phyloP scores from a whole-genome alignment of 495 filamentous ascomycete species.

The Penicillium roqueforti region DNA sequence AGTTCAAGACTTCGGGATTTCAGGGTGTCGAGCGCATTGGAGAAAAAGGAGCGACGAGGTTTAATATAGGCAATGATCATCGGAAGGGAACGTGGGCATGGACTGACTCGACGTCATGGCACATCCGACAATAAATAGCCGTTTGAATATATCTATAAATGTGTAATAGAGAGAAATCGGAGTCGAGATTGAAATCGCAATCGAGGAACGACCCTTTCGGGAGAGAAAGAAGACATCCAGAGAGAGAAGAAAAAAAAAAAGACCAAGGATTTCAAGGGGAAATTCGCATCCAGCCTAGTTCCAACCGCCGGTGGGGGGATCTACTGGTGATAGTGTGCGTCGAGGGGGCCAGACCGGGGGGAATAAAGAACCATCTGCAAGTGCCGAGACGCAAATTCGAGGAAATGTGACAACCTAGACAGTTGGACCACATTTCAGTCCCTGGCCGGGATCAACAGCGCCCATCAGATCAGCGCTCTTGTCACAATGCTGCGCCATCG shows the following conservation, averaged over 20 bases:
- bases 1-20: neutral
- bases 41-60: constrained; percentile 19
- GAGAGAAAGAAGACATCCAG: constrained; percentile 1
- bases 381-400: neutral
- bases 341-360: neutral
- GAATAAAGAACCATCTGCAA: too few species aligned
- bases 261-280: constrained; percentile 11
- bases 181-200: neutral
- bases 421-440: constrained; percentile 33
- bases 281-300: constrained; percentile 11
- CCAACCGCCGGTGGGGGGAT: constrained; percentile 14
- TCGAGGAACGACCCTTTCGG: constrained; percentile 8
- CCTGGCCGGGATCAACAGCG: constrained; percentile 33
- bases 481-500: constrained; percentile 65
- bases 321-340: constrained; percentile 5
- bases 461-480: constrained; percentile 43
- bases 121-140: neutral
- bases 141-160: neutral
- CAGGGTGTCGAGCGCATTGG: constrained; percentile 7
- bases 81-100: constrained; percentile 22
- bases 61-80: constrained; percentile 25
- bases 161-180: neutral
- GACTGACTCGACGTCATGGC: constrained; percentile 17
- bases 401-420: neutral
- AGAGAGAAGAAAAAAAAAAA: constrained; percentile 10